Evolutionary conservation across 2,329 filamentous ascomycete species (phyloP), one percentile per base, ranked within the genome.

Genomic region (Camptophora hylomeconis): DNA sequence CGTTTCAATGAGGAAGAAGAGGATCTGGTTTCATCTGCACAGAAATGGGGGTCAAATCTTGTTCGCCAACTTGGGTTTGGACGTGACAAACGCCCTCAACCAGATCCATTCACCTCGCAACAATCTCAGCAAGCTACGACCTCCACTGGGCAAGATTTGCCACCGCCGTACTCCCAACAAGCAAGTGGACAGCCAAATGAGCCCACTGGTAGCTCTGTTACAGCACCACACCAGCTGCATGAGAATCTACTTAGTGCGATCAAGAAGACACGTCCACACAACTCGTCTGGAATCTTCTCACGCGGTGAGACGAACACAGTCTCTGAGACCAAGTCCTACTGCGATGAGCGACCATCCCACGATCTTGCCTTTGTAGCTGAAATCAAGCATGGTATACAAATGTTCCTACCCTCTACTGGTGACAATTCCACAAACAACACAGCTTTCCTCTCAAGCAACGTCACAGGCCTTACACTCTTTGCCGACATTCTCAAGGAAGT

Each of bases 241-340:
- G 51, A 52, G 17, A 58, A 60, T 43, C 65, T 93, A 4, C 62
- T 80, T 23, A 80, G 76, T 32, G 84, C 86, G 3, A 75, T 93
- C 48, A 69, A 78, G 41, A 72, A 82, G 5, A 82, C 80, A 13
- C 72, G 83, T 20, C 65, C 83, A 1, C 76, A 86, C 51, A 77
- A 80, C 38, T 82, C 80, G 1, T 67, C 72, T 10, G 60, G 63
- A 7, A 56, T 93, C n/a, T 87, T 81, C 55, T 73, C 71, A 3
- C 70, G 72, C 13, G 82, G 82, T 0, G 60, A 71, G 30, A 76
- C 79, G 19, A 75, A 72, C 37, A 60, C 75, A 28, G 75, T 93
- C 41, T 79, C 79, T 47, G 84, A 93, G 52, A 79, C 82, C 42
- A 71, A 76, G 20, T 79, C 80, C 0, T 93, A 93, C 56, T 94